These are phyloP conservation scores for Ilyonectria destructans DNA, from an alignment of 2,329 filamentous ascomycete genomes.

Conservation along the genomic window DNA sequence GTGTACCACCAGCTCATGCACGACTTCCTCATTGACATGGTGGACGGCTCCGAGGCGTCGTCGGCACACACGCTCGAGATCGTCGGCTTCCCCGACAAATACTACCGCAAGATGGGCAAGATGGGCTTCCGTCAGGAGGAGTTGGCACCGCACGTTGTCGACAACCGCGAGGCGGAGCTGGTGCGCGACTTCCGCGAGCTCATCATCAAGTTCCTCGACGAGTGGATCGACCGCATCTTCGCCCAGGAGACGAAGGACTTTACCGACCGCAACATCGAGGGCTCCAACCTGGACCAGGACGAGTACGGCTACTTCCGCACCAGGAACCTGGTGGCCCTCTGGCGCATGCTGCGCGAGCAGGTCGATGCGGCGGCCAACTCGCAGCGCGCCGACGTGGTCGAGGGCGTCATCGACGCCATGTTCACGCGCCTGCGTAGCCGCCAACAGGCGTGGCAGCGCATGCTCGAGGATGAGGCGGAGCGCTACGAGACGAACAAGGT, in stretches of 20 bases:
- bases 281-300: constrained; percentile 85
- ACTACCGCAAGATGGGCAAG: constrained; percentile 96
- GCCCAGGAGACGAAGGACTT: constrained; percentile 87
- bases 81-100: constrained; percentile 95
- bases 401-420: constrained; percentile 97
- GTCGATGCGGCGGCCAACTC: constrained; percentile 88
- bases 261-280: constrained; percentile 81
- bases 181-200: constrained; percentile 95
- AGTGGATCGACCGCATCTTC: constrained; percentile 98
- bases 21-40: constrained; percentile 87
- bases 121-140: constrained; percentile 85
- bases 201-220: constrained; percentile 95
- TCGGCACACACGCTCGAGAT: constrained; percentile 92
- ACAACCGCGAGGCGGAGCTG: constrained; percentile 90
- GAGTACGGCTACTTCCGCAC: constrained; percentile 94
- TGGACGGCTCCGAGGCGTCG: constrained; percentile 88
- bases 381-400: constrained; percentile 89
- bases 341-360: constrained; percentile 97
- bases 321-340: constrained; percentile 93
- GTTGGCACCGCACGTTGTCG: constrained; percentile 89
- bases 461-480: constrained; percentile 88
- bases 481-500: constrained; percentile 76
- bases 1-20: constrained; percentile 98
- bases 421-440: constrained; percentile 87
- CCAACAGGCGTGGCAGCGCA: constrained; percentile 88